Conservation (phyloP, 1,284 basidiomycete genomes). For the Rhodotorula glutinis region DNA sequence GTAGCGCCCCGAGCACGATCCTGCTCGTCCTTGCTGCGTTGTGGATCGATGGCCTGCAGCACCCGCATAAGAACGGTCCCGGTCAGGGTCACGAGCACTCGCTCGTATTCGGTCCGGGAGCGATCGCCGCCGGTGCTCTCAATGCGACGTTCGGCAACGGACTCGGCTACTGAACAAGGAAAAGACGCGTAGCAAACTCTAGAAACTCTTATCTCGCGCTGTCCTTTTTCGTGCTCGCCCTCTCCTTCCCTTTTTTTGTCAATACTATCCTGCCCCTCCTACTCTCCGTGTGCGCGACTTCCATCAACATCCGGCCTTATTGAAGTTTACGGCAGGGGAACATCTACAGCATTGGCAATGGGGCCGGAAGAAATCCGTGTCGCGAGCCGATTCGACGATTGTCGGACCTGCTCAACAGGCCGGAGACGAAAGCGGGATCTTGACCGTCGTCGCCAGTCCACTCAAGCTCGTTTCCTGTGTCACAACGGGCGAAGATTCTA, state of each 20-base stretch:
- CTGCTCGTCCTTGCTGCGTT: slow-evolving; percentile 32
- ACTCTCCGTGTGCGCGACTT: too few relatives aligned
- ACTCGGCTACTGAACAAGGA: background rate
- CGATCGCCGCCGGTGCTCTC: background rate
- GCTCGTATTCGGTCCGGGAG: slow-evolving; percentile 1
- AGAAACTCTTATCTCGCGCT: background rate
- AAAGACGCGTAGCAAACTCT: too few relatives aligned
- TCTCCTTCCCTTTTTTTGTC: background rate
- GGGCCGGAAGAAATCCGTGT: too few relatives aligned
- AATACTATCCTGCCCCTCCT: too few relatives aligned
- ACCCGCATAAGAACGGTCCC: slow-evolving; percentile 6
- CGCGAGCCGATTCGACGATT: too few relatives aligned
- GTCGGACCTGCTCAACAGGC: slow-evolving; percentile 55
- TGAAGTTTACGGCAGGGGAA: too few relatives aligned
- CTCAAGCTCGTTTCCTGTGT: slow-evolving; percentile 58
- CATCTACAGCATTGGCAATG: too few relatives aligned
- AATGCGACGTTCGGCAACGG: background rate
- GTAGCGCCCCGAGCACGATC: slow-evolving; percentile 33
- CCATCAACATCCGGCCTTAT: too few relatives aligned
- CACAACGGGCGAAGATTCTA: too few relatives aligned
- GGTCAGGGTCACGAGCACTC: background rate
- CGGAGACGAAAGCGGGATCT: slow-evolving; percentile 69
- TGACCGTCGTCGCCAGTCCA: slow-evolving; percentile 57
- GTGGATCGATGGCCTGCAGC: slow-evolving; percentile 34
- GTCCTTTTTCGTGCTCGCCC: background rate